These are phyloP conservation scores for Blastobotrys robertii DNA, from an alignment of 805 yeast genomes.

Conservation along the genomic window DNA sequence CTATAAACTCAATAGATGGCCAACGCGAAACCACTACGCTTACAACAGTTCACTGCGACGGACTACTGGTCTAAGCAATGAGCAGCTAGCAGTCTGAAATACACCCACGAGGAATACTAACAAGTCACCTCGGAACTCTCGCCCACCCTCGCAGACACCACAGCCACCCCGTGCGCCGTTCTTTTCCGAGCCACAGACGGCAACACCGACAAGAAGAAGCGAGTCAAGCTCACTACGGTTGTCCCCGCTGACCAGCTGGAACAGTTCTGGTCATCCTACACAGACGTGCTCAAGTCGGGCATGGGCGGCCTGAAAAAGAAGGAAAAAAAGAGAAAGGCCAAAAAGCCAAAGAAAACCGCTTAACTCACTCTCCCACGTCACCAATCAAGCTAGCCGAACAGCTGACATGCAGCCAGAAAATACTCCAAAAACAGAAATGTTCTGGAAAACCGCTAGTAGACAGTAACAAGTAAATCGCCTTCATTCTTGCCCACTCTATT, in stretches of 20 bases:
- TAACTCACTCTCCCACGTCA: background rate
- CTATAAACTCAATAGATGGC: no score
- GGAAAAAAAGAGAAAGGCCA: constrained; percentile 60
- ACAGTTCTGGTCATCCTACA: constrained; percentile 68
- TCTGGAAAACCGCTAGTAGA: background rate
- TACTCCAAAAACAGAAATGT: background rate
- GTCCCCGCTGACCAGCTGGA: constrained; percentile 55
- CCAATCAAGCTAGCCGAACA: background rate
- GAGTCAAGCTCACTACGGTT: constrained; percentile 60
- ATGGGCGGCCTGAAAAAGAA: constrained; percentile 72
- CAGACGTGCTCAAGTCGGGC: constrained; percentile 59
- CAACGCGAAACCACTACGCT: no score
- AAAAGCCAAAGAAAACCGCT: constrained; percentile 10
- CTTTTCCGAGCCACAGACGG: constrained; percentile 63
- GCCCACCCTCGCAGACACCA: background rate
- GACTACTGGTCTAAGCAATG: no score
- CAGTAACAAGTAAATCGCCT: background rate
- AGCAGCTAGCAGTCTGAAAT: no score
- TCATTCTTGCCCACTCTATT: no score
- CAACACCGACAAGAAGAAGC: constrained; percentile 37
- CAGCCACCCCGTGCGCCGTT: constrained; percentile 39
- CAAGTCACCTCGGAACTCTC: constrained; percentile 2
- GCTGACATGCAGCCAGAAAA: background rate
- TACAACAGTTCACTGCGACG: no score
- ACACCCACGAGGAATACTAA: background rate